These are phyloP conservation scores for Gigaspora rosea DNA, from an alignment of 192 early-diverging fungal species.

Conservation along the genomic window DNA sequence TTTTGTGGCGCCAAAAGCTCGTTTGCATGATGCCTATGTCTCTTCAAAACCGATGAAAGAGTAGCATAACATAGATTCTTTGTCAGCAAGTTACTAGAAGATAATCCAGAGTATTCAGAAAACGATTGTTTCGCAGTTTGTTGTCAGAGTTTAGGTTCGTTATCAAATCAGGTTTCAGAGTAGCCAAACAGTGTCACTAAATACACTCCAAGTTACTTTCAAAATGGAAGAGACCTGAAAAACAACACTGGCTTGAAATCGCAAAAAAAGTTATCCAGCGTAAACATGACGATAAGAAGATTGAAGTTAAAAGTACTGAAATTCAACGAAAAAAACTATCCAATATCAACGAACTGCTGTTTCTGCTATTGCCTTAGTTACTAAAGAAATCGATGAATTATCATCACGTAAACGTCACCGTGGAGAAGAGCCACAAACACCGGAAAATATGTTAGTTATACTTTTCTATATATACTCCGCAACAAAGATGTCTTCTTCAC, in stretches of 20 bases:
- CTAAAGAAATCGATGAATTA: conserved; percentile 11
- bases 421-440: conserved; percentile 19
- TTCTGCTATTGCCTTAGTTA: conserved; percentile 13
- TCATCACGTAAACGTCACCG: conserved; percentile 18
- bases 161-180: conserved; percentile 26
- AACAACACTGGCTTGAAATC: conserved; percentile 18
- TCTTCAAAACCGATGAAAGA: conserved; percentile 29
- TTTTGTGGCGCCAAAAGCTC: too few species aligned
- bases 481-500: conserved; percentile 24
- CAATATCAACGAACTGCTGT: conserved; percentile 2
- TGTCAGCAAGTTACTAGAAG: conserved; percentile 21
- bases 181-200: conserved; percentile 27
- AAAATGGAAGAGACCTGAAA: conserved; percentile 26
- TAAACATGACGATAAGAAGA: conserved; percentile 8
- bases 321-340: conserved; percentile 21
- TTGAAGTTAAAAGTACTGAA: conserved; percentile 17
- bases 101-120: conserved; percentile 20
- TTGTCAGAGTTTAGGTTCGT: conserved; percentile 14
- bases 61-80: conserved; percentile 31
- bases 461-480: conserved; percentile 18
- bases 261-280: conserved; percentile 19
- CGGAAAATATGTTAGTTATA: conserved; percentile 25
- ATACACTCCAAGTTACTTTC: conserved; percentile 25
- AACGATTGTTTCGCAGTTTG: conserved; percentile 1
- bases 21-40: conserved; percentile 30